Base-by-base conservation (phyloP, 1,284 basidiomycete genomes). In the Ceratobasidium sp. region DNA sequence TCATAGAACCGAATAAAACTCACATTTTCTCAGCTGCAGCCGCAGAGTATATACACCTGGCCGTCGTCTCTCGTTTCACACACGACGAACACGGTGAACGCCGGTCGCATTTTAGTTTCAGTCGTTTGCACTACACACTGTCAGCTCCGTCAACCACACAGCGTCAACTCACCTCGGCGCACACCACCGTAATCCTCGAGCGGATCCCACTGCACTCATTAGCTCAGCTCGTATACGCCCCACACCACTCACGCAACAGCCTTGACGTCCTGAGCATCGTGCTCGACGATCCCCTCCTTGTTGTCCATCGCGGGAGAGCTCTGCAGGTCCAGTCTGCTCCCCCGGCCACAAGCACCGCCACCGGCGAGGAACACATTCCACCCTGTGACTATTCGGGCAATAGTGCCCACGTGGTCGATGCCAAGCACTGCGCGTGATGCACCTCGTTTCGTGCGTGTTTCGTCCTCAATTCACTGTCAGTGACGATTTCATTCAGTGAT, bases 21-120 rank as follows among this genome's bases (percentile, higher is more conserved):
- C 72, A 89, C 86, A 92, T 87, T 84, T 92, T 92, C 79, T 92
- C 90, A 17, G 88, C 86, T 0, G 91, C 90, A 4, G 89, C 91
- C 42, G 89, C 85, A 0, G 90, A 90, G 77, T 92, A 92, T 8
- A 88, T 82, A 74, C 91, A 92, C 72, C 88, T 82, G 1, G 81
- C 78, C 7, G 89, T 84, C 0, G 89, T 91, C 74, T 90, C 88
- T 69, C 90, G 87, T 76, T 92, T 92, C 32, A 85, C 81, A 73
- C 91, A 92, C 29, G 87, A 88, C 1, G 85, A 85, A 73, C 90
- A 92, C 0, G 90, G 90, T 1, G 82, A 86, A 25, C 87, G 83
- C 56, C 90, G 82, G 78, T 92, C 91, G 76, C 90, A 92, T 78
- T 88, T 91, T 64, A 92, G 83, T 75, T 92, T 92, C 60, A 92